Evolutionary conservation across 129 eudicot species (phyloP), one percentile per base, ranked within the genome.

Genomic region (Ambrosia trifida): DNA sequence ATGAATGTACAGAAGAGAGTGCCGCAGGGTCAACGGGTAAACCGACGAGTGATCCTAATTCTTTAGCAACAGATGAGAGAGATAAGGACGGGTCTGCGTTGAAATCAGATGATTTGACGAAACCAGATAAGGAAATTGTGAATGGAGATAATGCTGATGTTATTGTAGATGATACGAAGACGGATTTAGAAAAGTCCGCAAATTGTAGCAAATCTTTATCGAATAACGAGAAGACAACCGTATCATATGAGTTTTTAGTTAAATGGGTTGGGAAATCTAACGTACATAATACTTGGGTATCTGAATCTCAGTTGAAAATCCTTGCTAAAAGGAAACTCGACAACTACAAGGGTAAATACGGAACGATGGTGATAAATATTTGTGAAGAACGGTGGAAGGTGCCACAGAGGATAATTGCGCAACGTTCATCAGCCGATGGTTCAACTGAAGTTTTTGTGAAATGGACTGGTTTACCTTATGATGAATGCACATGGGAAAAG

Each of bases 251-350:
- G 82, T 94, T 83, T 78, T 81, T 94, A 66, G 88, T 94, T 54
- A 94, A 94, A 63, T 94, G 99, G 99, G 96, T 82, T 24, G 99
- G 96, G 17, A 94, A 84, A 87, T 94, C 99, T 63, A 83, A 94
- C 74, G 56, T 94, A 40, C 97, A 90, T 64, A 88, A 94, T 70
- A 82, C 73, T 49, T 94, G 99, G 99, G 69, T 94, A 66, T 75
- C 96, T n/a, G 99, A 94, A 75, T 82, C 94, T 47, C 82, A 77
- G 52, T 81, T 94, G 44, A 94, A 90, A 79, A 75, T 70, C 56
- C 68, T 89, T 71, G 89, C 99, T 1, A 94, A 90, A 76, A 78
- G 96, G 61, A 94, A 94, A 69, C 82, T 90, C 33, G 99, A 94
- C 64, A 89, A 94, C 78, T 94, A 89, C 84, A 89, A 82, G 81